phyloP scores from a whole-genome alignment of 345 rosid genomes.

The Lepidium sativum region DNA sequence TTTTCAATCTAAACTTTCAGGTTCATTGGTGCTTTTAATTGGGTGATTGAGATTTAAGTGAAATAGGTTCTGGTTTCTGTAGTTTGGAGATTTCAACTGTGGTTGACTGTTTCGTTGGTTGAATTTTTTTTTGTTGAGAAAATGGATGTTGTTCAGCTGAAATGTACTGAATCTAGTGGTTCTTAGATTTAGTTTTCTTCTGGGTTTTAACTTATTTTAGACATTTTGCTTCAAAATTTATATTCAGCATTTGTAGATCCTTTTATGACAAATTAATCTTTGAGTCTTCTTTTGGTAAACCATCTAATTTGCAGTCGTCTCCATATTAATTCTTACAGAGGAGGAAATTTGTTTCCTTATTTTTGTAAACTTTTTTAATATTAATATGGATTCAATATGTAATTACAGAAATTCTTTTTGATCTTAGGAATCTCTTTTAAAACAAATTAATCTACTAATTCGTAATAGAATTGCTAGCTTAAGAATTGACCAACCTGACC shows the following conservation, averaged over 20 bases:
- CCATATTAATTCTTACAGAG: neutral
- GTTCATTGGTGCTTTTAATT: neutral
- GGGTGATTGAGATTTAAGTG: constrained; percentile 11
- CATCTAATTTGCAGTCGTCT: neutral
- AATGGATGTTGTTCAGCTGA: constrained; percentile 14
- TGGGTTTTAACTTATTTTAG: neutral
- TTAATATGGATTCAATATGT: neutral
- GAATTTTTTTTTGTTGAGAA: constrained; percentile 11
- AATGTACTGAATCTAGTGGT: constrained; percentile 8
- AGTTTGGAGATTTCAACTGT: neutral
- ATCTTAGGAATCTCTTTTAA: too few species aligned
- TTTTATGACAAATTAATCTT: neutral
- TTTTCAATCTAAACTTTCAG: too few species aligned
- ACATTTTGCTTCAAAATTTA: neutral
- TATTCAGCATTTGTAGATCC: constrained; percentile 13
- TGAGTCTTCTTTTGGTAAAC: constrained; percentile 6
- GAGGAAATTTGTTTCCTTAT: neutral
- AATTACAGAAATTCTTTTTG: too few species aligned
- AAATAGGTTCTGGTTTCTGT: constrained; percentile 5
- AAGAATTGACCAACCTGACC: too few species aligned
- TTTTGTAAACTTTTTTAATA: neutral
- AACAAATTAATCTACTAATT: too few species aligned
- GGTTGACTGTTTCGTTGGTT: constrained; percentile 31
- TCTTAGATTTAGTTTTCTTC: constrained; percentile 9
- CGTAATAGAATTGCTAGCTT: too few species aligned